Evolutionary conservation across 345 rosid species (phyloP), one percentile per base, ranked within the genome.

Genomic region (Eucalyptus marginata): DNA sequence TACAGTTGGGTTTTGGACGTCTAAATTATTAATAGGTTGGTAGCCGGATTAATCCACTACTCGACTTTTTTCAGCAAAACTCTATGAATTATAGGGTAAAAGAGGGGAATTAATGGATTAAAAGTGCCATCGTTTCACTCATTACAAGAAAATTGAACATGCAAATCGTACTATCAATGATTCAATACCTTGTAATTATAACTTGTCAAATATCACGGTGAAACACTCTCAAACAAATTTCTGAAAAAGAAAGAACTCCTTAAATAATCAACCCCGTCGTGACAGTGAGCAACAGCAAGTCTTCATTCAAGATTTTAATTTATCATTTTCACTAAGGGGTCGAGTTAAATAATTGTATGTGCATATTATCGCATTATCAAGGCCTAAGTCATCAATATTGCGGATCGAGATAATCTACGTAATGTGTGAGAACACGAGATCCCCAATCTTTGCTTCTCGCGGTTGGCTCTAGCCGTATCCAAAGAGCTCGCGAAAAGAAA

Each of bases 221-320:
- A 11, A 71, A 9, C 2, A 2, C 25, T 17, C 25, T 17, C 20
- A 5, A 33, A 33, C 15, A 20, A 76, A 76, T 36, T 18, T 44
- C 24, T 4, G 4, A 33, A 68, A 68, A 33, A 16, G 4, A 68
- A 68, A 31, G 79, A 31, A 66, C 79, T 66, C 76, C 79, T 66
- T 66, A 31, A 16, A 66, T 66, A 33, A 17, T 31, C 64, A n/a
- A 25, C 40, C 79, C 8, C 3, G 6, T 1, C 36, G 5, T n/a
- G 71, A 64, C 5, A 4, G 5, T 1, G 0, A 64, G 18, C 71
- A 29, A 1, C 2, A 27, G 0, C 62, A 22, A 56, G 66, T 59
- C 33, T 64, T n/a, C 76, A n/a, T n/a, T 64, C 9, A 17, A 64
- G 10, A n/a, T n/a, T 64, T 29, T 14, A 15, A 7, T n/a, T 13